Evolutionary conservation across 768 basidiomycete species (phyloP).

Genomic region (Kwoniella bestiolae): DNA sequence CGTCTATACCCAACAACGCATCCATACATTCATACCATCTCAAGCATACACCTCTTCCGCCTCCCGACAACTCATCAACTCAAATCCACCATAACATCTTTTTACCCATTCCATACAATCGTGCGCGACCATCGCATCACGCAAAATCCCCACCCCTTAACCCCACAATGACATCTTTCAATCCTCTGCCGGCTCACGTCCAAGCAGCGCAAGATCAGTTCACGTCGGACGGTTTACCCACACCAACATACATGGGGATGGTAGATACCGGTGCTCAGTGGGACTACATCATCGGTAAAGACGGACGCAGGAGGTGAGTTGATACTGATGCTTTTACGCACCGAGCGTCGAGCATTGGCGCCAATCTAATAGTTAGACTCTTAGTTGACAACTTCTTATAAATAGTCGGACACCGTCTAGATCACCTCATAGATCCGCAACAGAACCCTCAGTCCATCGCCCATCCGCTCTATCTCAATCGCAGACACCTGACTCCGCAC

Average conservation of each 20-base stretch:
- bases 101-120: too few species aligned
- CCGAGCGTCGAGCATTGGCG: constrained; percentile 7
- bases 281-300: constrained; percentile 49
- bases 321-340: background rate
- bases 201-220: constrained; percentile 44
- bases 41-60: too few species aligned
- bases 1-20: too few species aligned
- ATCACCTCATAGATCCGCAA: constrained; percentile 36
- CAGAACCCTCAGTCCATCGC: constrained; percentile 24
- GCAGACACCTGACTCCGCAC: constrained; percentile 9
- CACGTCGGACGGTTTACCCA: constrained; percentile 25
- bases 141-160: too few species aligned
- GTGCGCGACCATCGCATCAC: too few species aligned
- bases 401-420: constrained; percentile 38
- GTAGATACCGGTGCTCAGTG: constrained; percentile 55
- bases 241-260: constrained; percentile 50
- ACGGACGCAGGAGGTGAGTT: constrained; percentile 49
- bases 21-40: too few species aligned
- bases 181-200: constrained; percentile 47
- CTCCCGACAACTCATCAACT: too few species aligned
- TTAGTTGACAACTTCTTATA: background rate
- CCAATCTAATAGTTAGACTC: background rate
- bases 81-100: too few species aligned
- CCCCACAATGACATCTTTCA: constrained; percentile 42
- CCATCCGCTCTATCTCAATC: constrained; percentile 24